Conservation (phyloP, 2,329 filamentous ascomycete genomes). For the Elsinoe australis region DNA sequence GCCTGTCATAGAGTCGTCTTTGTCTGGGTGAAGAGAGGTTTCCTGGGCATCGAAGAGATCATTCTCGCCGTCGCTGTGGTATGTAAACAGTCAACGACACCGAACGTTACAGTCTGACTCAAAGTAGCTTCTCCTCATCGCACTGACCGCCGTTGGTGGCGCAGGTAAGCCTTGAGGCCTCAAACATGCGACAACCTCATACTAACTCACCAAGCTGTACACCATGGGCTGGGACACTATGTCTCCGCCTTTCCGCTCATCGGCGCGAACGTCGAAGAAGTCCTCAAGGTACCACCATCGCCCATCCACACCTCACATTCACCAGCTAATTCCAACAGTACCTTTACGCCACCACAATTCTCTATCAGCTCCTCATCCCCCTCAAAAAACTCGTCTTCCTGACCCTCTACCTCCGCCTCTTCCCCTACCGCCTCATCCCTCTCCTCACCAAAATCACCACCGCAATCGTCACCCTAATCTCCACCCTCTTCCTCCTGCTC, state of each 20-base stretch:
- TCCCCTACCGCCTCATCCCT: slow-evolving; percentile 9
- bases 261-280: not conserved
- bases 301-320: no score
- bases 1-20: slow-evolving; percentile 10
- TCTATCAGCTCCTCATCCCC: slow-evolving; percentile 1
- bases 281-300: slow-evolving; percentile 3
- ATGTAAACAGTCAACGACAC: not conserved
- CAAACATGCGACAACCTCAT: not conserved
- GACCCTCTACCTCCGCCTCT: slow-evolving; percentile 12
- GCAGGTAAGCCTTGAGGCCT: slow-evolving; percentile 3
- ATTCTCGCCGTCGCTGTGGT: slow-evolving; percentile 6
- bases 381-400: slow-evolving; percentile 6
- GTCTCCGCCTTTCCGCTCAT: not conserved
- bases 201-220: slow-evolving; percentile 8
- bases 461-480: not conserved
- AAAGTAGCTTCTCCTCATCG: slow-evolving; percentile 2
- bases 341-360: not conserved
- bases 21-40: slow-evolving; percentile 4
- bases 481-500: slow-evolving; percentile 1
- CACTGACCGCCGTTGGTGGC: slow-evolving; percentile 9
- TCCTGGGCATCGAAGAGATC: slow-evolving; percentile 3
- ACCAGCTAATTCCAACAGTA: not conserved
- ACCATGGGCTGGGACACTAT: slow-evolving; percentile 5
- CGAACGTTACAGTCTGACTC: not conserved
- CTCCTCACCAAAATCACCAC: slow-evolving; percentile 12